A percentile compares a stretch with the other conserved stretches of the same genome.
phyloP scores from a whole-genome alignment of 2,329 filamentous ascomycete species.

The Lasiodiplodia gonubiensis region DNA sequence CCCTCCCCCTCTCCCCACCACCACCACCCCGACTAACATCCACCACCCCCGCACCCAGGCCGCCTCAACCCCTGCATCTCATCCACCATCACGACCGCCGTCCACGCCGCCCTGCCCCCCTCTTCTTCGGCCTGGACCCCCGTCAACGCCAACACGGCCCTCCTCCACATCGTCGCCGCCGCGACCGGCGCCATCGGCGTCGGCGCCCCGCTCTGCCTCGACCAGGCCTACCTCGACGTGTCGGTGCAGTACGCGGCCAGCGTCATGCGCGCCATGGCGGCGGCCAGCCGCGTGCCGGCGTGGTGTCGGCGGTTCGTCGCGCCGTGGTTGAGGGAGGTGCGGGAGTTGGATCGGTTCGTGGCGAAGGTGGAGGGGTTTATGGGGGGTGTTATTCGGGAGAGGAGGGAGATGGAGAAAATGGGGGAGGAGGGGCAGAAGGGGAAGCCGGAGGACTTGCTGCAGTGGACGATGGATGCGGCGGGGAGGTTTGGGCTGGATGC shows the following conservation, averaged over 20 bases:
- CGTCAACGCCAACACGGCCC: slow-evolving; percentile 37
- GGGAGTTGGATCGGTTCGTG: background rate
- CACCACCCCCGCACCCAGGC: slow-evolving; percentile 33
- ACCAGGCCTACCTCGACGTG: slow-evolving; percentile 40
- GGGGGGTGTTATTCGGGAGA: background rate
- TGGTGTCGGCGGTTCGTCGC: background rate
- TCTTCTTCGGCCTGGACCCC: slow-evolving; percentile 41
- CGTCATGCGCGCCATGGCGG: slow-evolving; percentile 40
- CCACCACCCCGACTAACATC: background rate
- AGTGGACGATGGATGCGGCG: slow-evolving; percentile 43
- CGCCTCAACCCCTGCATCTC: slow-evolving; percentile 40
- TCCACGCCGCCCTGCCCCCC: slow-evolving; percentile 37
- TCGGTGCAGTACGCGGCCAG: slow-evolving; percentile 36
- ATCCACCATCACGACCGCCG: slow-evolving; percentile 37
- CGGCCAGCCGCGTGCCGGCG: slow-evolving; percentile 37
- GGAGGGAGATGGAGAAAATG: slow-evolving; percentile 23
- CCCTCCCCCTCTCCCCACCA: background rate
- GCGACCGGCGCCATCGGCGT: slow-evolving; percentile 44
- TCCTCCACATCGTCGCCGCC: slow-evolving; percentile 41
- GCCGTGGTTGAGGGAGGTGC: background rate
- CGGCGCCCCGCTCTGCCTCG: slow-evolving; percentile 39
- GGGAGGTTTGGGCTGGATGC: slow-evolving; percentile 29
- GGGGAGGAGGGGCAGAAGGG: slow-evolving; percentile 32
- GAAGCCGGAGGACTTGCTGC: slow-evolving; percentile 43
- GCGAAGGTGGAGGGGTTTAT: slow-evolving; percentile 36